phyloP scores from a whole-genome alignment of 78 protist species.

The Fonticula alba region DNA sequence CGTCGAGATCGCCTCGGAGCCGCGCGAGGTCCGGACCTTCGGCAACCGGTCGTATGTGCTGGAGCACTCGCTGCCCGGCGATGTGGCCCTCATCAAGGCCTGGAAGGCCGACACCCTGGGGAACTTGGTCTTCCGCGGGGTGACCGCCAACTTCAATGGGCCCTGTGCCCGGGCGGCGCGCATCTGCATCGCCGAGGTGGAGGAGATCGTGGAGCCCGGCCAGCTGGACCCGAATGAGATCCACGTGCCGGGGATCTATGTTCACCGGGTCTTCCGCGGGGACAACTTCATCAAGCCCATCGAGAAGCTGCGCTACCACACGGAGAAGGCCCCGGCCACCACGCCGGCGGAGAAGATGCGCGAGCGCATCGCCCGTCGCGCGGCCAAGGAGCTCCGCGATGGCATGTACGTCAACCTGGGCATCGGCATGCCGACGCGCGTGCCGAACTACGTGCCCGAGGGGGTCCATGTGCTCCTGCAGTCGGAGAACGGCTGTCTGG shows the following conservation, averaged over 20 bases:
- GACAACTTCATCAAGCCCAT: slow-evolving; percentile 49
- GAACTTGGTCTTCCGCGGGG: slow-evolving; percentile 56
- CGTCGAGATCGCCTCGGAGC: slow-evolving; percentile 42
- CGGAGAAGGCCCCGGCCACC: not conserved
- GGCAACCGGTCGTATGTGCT: slow-evolving; percentile 34
- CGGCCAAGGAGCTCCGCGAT: slow-evolving; percentile 76
- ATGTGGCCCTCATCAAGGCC: slow-evolving; percentile 71
- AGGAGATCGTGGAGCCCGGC: slow-evolving; percentile 72
- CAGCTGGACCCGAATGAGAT: slow-evolving; percentile 55
- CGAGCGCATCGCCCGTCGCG: slow-evolving; percentile 70
- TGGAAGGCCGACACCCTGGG: slow-evolving; percentile 77
- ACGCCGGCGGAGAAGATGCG: slow-evolving; percentile 30
- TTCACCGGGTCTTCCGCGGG: slow-evolving; percentile 49
- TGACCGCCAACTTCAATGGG: slow-evolving; percentile 78
- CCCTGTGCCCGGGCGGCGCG: slow-evolving; percentile 61
- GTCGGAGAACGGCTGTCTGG: slow-evolving; percentile 81
- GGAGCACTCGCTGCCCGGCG: slow-evolving; percentile 68
- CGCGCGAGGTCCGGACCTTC: slow-evolving; percentile 41
- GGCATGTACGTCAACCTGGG: slow-evolving; percentile 84
- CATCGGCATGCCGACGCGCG: slow-evolving; percentile 89
- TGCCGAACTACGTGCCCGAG: slow-evolving; percentile 56
- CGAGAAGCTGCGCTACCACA: slow-evolving; percentile 19
- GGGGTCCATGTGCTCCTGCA: slow-evolving; percentile 47
- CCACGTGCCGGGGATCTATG: slow-evolving; percentile 75
- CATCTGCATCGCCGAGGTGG: slow-evolving; percentile 75